Evolutionary conservation across 2,329 filamentous ascomycete genomes (phyloP), one percentile per base, ranked within the genome.

Genomic region (Emergomyces orientalis): DNA sequence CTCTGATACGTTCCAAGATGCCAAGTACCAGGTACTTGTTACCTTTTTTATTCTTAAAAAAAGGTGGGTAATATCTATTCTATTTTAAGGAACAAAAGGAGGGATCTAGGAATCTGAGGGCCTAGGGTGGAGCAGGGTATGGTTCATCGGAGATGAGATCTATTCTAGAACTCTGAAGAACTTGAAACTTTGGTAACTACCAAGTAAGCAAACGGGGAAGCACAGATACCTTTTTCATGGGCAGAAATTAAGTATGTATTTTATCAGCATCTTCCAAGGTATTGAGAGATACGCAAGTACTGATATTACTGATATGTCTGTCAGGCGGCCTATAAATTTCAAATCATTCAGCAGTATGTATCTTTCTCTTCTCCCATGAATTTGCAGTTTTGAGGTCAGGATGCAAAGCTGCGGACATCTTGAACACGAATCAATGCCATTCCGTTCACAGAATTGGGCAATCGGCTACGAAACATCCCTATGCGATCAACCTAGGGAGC

Each of bases 91-190:
- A n/a, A 3, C 9, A 6, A 5, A 8, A 37, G 17, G 52, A 55
- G n/a, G n/a, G 41, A 59, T 59, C 37, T 22, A 1, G 30, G 30
- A 27, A 49, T 22, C 17, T 11, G 3, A 37, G 32, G 51, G 51
- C 27, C 32, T 32, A 55, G 27, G 57, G 57, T 45, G 22, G 55
- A 43, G 56, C 37, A 59, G 41, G 39, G 39, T 19, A 47, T 59
- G 37, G 22, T 59, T 25, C 41, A 32, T 22, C 25, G 57, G 57
- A 59, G 34, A 57, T 57, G 54, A 57, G 22, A 57, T 57, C 32
- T 59, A 25, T 47, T 59, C 41, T 34, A 32, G 57, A 34, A 59
- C 25, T 47, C 37, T 25, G 37, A 22, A 58, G 22, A 13, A 51
- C 9, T 30, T 37, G 22, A 39, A 57, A 56, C 13, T 32, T 52